Percentiles rank a stretch among this genome's conserved stretches.
These are phyloP conservation scores for Leccinum variicolor DNA, from an alignment of 768 basidiomycete species.

Conservation along the genomic window DNA sequence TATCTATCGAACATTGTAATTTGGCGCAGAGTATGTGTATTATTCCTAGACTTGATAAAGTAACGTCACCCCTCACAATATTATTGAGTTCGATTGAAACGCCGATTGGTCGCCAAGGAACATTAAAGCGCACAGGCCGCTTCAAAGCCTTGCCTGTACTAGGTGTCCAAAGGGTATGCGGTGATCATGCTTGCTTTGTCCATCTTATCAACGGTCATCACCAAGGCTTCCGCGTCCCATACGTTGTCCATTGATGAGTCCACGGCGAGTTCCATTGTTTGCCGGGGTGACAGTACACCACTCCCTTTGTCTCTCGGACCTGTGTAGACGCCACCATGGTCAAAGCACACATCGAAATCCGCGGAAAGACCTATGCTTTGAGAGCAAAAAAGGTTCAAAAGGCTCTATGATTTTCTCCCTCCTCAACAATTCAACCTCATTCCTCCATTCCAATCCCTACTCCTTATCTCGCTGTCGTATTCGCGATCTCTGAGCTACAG, in stretches of 20 bases:
- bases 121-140: slow-evolving; percentile 5
- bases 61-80: slow-evolving; percentile 20
- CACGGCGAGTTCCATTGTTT: slow-evolving; percentile 12
- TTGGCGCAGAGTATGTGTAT: slow-evolving; percentile 19
- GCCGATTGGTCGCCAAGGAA: slow-evolving; percentile 8
- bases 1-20: slow-evolving; percentile 16
- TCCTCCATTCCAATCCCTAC: not conserved
- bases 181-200: slow-evolving; percentile 22
- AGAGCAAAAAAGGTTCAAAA: slow-evolving; percentile 19
- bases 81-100: slow-evolving; percentile 12
- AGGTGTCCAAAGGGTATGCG: not conserved
- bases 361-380: slow-evolving; percentile 4
- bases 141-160: slow-evolving; percentile 14
- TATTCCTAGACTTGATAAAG: slow-evolving; percentile 20
- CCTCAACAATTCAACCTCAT: not conserved
- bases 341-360: slow-evolving; percentile 14
- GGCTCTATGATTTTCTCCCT: not conserved
- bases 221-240: not conserved
- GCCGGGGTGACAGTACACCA: slow-evolving; percentile 11
- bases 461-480: not conserved
- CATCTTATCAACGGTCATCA: slow-evolving; percentile 9
- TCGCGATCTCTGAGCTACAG: slow-evolving; percentile 6
- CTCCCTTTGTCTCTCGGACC: slow-evolving; percentile 19
- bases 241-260: not conserved
- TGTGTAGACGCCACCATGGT: slow-evolving; percentile 9